Base-by-base conservation (phyloP, 2,329 filamentous ascomycete genomes). In the Furcasterigmium sp. region DNA sequence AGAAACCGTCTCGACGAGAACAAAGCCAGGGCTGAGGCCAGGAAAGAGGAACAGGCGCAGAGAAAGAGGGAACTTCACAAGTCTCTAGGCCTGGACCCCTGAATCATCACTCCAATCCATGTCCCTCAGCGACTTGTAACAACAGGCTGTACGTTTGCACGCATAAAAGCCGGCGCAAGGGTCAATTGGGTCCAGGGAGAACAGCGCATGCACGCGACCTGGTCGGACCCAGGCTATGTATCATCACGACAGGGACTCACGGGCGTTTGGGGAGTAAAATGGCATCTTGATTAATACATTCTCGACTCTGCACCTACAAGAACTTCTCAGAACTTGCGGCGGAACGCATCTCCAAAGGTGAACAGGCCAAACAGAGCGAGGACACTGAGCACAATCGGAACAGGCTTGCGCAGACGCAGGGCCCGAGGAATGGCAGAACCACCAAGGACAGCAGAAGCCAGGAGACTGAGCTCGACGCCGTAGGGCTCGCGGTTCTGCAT, bases 341-440 rank as follows among this genome's bases (percentile, higher is more conserved):
- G 62, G 53, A 70, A 85, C 30, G 85, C 88, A 57, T 75, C 76
- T 47, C 89, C 91, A 69, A 93, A 97, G 19, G 85, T 83, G 57
- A 80, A 74, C 53, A 95, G 60, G 14, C 91, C 91, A 62, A 87
- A 88, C 9, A 82, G 70, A 13, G 91, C 89, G 57, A 97, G 60
- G 38, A 90, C 58, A 58, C 87, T 91, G 58, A 98, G 69, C 10
- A 84, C 80, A 44, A 86, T 74, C 1, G 93, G 91, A 41, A 98
- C 78, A 1, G 88, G 87, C 76, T 97, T 98, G 54, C 77, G 74
- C 34, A 83, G 78, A 63, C 82, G 87, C 57, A 98, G 82, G 5
- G 90, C 93, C 41, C 93, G 78, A 11, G 93, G 93, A 47, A 97
- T 84, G 2, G 87, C 85, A 34, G 86, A 86, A 17, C 89, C 90